Percentiles rank a stretch among this genome's conserved stretches.
phyloP scores from a whole-genome alignment of 768 basidiomycete genomes.

The Lentinus tigrinus region DNA sequence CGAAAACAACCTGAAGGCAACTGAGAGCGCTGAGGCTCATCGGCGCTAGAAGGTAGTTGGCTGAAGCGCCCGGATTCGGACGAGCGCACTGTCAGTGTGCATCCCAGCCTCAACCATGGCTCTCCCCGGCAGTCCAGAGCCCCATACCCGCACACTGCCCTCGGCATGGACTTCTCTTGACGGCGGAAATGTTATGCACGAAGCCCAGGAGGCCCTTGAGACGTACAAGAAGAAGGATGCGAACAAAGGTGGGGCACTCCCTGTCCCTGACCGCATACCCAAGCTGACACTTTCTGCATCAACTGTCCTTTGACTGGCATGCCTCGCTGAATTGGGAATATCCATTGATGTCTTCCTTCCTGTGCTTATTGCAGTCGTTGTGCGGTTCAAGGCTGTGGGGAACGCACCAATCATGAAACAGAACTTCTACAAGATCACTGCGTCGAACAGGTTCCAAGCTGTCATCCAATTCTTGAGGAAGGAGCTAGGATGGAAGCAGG shows the following conservation, averaged over 20 bases:
- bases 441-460: conserved; percentile 90
- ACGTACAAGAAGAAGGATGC: conserved; percentile 85
- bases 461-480: conserved; percentile 91
- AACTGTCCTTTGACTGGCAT: background rate
- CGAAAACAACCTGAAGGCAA: background rate
- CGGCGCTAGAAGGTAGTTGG: background rate
- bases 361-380: conserved; percentile 63
- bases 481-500: conserved; percentile 83
- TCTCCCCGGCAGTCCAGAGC: conserved; percentile 22
- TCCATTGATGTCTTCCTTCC: too few species aligned
- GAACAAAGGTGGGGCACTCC: conserved; percentile 57
- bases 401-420: conserved; percentile 99
- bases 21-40: background rate
- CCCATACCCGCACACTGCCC: conserved; percentile 23
- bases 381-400: conserved; percentile 96
- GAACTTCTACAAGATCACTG: conserved; percentile 97
- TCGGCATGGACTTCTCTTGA: conserved; percentile 30
- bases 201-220: conserved; percentile 73
- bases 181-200: conserved; percentile 29
- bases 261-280: background rate
- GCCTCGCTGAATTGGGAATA: background rate
- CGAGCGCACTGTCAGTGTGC: too few species aligned
- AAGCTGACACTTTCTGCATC: background rate
- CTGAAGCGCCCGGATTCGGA: too few species aligned
- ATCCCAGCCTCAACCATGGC: too few species aligned